Conservation (phyloP, 1,284 basidiomycete genomes). For the Heterobasidion occidentale region DNA sequence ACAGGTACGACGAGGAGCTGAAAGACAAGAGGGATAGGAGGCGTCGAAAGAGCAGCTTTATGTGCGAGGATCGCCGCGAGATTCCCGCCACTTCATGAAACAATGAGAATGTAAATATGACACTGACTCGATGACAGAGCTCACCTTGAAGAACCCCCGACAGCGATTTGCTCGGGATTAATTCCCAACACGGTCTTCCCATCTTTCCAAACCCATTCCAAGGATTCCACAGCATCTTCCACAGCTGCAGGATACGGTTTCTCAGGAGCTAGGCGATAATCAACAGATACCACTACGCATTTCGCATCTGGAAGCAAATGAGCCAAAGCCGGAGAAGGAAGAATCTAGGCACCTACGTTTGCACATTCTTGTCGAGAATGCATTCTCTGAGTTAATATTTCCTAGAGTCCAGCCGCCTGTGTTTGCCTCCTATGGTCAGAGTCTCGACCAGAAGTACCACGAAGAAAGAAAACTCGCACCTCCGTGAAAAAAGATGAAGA, state of each 20-base stretch:
- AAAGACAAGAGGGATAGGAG: slow-evolving; percentile 50
- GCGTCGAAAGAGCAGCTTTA: slow-evolving; percentile 43
- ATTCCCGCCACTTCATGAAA: slow-evolving; percentile 52
- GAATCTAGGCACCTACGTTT: slow-evolving; percentile 29
- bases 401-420: slow-evolving; percentile 68
- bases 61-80: slow-evolving; percentile 60
- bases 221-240: slow-evolving; percentile 61
- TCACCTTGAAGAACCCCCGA: slow-evolving; percentile 67
- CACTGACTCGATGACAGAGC: slow-evolving; percentile 1
- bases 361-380: slow-evolving; percentile 52
- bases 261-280: slow-evolving; percentile 73
- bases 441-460: slow-evolving; percentile 4
- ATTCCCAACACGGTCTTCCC: slow-evolving; percentile 31
- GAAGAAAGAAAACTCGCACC: slow-evolving; percentile 25
- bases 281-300: slow-evolving; percentile 55
- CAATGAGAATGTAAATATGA: not conserved
- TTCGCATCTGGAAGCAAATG: slow-evolving; percentile 30
- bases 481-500: slow-evolving; percentile 56
- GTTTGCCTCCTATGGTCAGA: not conserved
- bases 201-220: slow-evolving; percentile 52
- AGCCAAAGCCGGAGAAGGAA: not conserved
- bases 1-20: slow-evolving; percentile 67
- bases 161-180: slow-evolving; percentile 36
- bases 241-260: slow-evolving; percentile 67
- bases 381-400: slow-evolving; percentile 46